Evolutionary conservation across 1,139 yeast species (phyloP).

Genomic region (Taiozyma onychis): DNA sequence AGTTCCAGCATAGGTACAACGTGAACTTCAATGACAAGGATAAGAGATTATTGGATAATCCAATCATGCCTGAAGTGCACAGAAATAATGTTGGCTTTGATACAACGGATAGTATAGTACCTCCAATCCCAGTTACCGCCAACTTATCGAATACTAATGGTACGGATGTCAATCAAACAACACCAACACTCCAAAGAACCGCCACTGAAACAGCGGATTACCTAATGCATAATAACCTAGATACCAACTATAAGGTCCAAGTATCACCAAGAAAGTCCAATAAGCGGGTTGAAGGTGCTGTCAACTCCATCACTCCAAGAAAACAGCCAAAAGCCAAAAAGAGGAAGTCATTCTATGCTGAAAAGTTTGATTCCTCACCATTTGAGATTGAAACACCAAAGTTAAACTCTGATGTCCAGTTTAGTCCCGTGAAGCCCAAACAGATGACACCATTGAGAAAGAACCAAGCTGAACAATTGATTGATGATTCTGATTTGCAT

Average conservation of each 20-base stretch:
- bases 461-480: constrained; percentile 1
- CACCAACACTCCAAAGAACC: constrained; percentile 24
- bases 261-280: constrained; percentile 25
- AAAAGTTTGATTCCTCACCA: constrained; percentile 45
- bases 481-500: constrained; percentile 1
- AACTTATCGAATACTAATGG: constrained; percentile 21
- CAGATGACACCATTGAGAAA: constrained; percentile 7
- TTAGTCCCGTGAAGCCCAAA: constrained; percentile 19
- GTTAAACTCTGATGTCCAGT: constrained; percentile 25
- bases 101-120: constrained; percentile 23
- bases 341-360: constrained; percentile 37
- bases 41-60: constrained; percentile 12
- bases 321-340: constrained; percentile 22
- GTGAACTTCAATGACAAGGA: constrained; percentile 4
- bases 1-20: constrained; percentile 14
- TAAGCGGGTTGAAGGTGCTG: constrained; percentile 20
- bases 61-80: constrained; percentile 22
- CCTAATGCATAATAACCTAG: constrained; percentile 26
- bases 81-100: constrained; percentile 17
- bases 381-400: constrained; percentile 34
- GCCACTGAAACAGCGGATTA: constrained; percentile 22
- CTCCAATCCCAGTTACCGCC: constrained; percentile 19
- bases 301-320: constrained; percentile 21
- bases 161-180: constrained; percentile 21
- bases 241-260: constrained; percentile 32